Percentiles rank a stretch among this genome's conserved stretches.
These are phyloP conservation scores for Alternaria rosae DNA, from an alignment of 2,329 filamentous ascomycete genomes.

Conservation along the genomic window DNA sequence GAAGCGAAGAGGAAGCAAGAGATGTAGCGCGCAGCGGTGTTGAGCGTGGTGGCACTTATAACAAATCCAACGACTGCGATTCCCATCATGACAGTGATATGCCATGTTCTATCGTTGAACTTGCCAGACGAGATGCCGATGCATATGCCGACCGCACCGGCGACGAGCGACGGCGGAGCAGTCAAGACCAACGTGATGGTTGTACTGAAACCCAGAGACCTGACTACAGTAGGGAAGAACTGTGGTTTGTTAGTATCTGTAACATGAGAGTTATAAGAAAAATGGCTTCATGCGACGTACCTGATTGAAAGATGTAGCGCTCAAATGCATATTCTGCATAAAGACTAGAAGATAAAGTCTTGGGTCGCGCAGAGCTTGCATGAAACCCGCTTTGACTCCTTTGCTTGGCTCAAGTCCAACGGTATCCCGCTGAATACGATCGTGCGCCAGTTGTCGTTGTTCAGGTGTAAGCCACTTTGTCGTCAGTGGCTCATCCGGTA, in stretches of 20 bases:
- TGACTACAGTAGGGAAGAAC: conserved; percentile 46
- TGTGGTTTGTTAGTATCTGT: conserved; percentile 3
- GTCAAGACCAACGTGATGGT: conserved; percentile 41
- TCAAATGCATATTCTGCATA: conserved; percentile 65
- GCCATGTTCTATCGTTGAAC: conserved; percentile 44
- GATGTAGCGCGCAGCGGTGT: conserved; percentile 6
- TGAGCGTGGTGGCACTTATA: conserved; percentile 27
- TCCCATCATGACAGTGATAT: conserved; percentile 38
- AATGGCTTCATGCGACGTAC: not conserved
- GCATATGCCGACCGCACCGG: conserved; percentile 28
- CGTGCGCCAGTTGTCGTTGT: conserved; percentile 49
- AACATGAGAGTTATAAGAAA: not conserved
- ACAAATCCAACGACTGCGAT: conserved; percentile 42
- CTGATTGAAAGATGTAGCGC: conserved; percentile 55
- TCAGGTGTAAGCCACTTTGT: conserved; percentile 55
- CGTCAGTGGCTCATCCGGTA: conserved; percentile 36
- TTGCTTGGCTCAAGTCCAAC: conserved; percentile 44
- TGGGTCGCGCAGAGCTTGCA: conserved; percentile 58
- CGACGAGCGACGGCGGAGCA: conserved; percentile 43
- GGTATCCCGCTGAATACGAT: conserved; percentile 54
- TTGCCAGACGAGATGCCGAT: conserved; percentile 36
- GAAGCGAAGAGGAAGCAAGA: conserved; percentile 12
- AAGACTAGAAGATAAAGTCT: conserved; percentile 62
- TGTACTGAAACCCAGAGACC: conserved; percentile 40
- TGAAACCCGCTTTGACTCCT: conserved; percentile 56